Evolutionary conservation across 495 filamentous ascomycete genomes (phyloP), one percentile per base, ranked within the genome.

Genomic region (Annulohypoxylon maeteangense): DNA sequence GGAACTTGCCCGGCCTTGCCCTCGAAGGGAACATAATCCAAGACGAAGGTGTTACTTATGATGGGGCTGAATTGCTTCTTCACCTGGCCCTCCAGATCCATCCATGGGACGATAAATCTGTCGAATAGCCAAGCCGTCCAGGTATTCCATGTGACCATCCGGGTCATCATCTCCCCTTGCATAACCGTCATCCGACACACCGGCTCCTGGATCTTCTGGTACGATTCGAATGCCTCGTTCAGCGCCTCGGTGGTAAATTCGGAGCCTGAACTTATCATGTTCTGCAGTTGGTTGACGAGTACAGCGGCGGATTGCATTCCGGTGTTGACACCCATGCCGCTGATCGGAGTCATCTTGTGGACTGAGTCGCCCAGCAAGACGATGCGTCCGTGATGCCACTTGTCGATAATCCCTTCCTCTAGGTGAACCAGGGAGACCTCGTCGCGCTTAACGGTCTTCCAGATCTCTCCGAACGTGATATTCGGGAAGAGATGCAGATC

Each of bases 291-390:
- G 65, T 86, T 87, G 14, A 78, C 79, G 0, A 87, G 70, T 0
- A 70, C 76, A 1, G 78, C 78, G 7, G 79, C 80, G 11, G 73
- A 79, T 65, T 83, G 79, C 0, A 85, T 77, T 0, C 67, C 78
- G 5, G 31, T 47, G 45, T 78, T 74, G 0, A 70, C 71, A 0
- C 77, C 78, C 22, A 62, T 29, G 3, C 76, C 78, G 5, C 81
- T 58, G 54, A 80, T 76, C 1, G 76, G 75, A 0, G 80, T 82
- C 48, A 82, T 77, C 66, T 86, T 86, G 62, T 85, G 83, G 18
- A 78, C 82, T 0, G 85, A 80, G 70, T 90, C 87, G 4, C 88
- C 88, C 4, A 86, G 36, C 4, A 87, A 74, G 0, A 76, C 82
- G 16, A 87, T 75, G 5, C 85, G 81, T 2, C 82, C 83, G 4